Evolutionary conservation across 352 stramenopile genomes (phyloP), one percentile per base, ranked within the genome.

Genomic region (Phytophthora pseudosyringae): DNA sequence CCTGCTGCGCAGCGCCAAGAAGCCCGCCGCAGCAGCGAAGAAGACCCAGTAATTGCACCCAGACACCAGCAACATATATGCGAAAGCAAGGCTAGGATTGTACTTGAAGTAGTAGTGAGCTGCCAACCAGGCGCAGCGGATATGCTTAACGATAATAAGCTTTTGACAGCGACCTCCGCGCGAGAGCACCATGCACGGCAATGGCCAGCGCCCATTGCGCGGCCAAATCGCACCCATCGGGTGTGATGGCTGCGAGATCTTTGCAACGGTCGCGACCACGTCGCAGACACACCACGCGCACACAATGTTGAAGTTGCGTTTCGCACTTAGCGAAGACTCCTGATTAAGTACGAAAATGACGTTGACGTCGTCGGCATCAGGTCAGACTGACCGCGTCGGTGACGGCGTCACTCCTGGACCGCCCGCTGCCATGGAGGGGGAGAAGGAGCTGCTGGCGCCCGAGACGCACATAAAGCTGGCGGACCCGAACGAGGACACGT

Each of bases 401-500:
- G n/a, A n/a, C n/a, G n/a, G n/a, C n/a, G n/a, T 33, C 44, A 54
- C 43, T 63, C 55, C 15, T 31, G 13, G 4, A 38, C n/a, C 21
- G 28, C 13, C 5, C 21, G 26, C 26, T 18, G 9, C 40, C 10
- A 73, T 73, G 59, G 46, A 67, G 26, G 25, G 41, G 31, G 65
- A 64, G 52, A 71, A 62, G 52, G 49, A 59, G 4, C n/a, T 70
- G 41, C 41, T 59, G 55, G 63, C 28, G 33, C 63, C 53, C 21
- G 74, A 72, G 64, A 64, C 44, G 38, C 77, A 72, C 60, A 77
- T 83, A 31, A 91, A 94, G 73, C 73, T 91, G 15, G 80, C 76
- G 13, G 86, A 94, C 52, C 82, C 81, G 31, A 80, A 86, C 38
- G 86, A 94, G 35, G 81, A 83, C 33, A 93, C 83, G 68, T 94